Base-by-base conservation (phyloP, 2,329 filamentous ascomycete genomes). In the Cladophialophora bantiana region DNA sequence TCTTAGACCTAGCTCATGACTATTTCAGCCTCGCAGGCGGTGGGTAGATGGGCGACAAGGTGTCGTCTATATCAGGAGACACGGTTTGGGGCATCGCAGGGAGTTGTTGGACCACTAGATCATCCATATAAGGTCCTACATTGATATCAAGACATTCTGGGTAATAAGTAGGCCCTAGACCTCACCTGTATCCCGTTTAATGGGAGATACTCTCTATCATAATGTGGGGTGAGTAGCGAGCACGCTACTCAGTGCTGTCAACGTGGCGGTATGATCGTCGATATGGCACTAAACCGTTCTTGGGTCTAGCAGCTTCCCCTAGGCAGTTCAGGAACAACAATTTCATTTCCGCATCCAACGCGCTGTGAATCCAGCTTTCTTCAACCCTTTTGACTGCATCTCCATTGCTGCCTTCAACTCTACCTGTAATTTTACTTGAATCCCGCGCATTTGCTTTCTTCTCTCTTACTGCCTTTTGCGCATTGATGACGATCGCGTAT, bases 401-500 rank as follows among this genome's bases (percentile, higher is more conserved):
- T 50, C 45, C 45, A 26, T 50, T 6, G 5, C 18, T 31, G 26
- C 45, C 45, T 26, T 31, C 12, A 31, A 9, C 45, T 4, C 45
- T 50, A 10, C 45, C 45, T 50, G 45, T 50, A 50, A 26, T 50
- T 50, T 50, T 50, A 50, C 9, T 50, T 12, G 12, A 20, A 35
- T 12, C 2, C 18, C 5, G n/a, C 18, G 45, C 32, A 38, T 42
- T 15, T 54, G 59, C 53, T 38, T 59, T n/a, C 15, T 63, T 38
- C 58, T 55, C 42, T 45, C 54, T 59, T 45, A 45, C 48, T 26
- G 32, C 26, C 20, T 15, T 57, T 57, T 54, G 20, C 59, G 53
- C 42, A 15, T 54, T 48, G 32, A 64, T 65, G 59, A 66, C 48
- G 36, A 12, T 62, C 36, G 26, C 20, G 38, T 35, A 31, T 38